Percentiles rank a stretch among this genome's conserved stretches.
phyloP scores from a whole-genome alignment of 352 stramenopile species.

The Globisporangium irregulare region DNA sequence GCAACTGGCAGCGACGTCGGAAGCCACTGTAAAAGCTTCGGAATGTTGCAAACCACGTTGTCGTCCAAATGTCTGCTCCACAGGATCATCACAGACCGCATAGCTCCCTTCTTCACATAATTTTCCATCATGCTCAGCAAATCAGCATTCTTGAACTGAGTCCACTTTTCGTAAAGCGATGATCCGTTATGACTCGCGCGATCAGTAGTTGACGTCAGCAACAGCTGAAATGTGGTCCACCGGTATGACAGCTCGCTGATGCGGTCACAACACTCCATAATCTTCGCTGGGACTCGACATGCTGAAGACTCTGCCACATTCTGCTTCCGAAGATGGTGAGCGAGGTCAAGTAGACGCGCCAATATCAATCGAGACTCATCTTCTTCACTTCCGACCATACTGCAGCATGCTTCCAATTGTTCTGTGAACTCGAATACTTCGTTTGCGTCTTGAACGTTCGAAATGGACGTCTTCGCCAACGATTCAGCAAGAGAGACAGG shows the following conservation, averaged over 20 bases:
- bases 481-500: slow-evolving; percentile 8
- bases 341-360: slow-evolving; percentile 10
- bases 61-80: slow-evolving; percentile 53
- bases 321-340: slow-evolving; percentile 5
- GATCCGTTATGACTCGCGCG: background rate
- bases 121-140: slow-evolving; percentile 35
- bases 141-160: slow-evolving; percentile 30
- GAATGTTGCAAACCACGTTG: slow-evolving; percentile 30
- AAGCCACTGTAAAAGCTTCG: slow-evolving; percentile 32
- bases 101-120: slow-evolving; percentile 49
- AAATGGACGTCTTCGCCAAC: slow-evolving; percentile 1
- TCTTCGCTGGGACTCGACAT: background rate
- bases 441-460: background rate
- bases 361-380: slow-evolving; percentile 18
- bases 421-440: background rate
- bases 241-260: slow-evolving; percentile 43
- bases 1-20: slow-evolving; percentile 39
- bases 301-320: background rate
- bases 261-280: slow-evolving; percentile 28
- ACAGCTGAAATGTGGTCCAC: slow-evolving; percentile 72
- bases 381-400: slow-evolving; percentile 9
- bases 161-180: slow-evolving; percentile 27
- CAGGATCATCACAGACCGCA: slow-evolving; percentile 46
- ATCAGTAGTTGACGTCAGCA: slow-evolving; percentile 26
- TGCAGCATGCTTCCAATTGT: slow-evolving; percentile 11